A percentile compares a stretch with the other conserved stretches of the same genome.
These are phyloP conservation scores for Hirschioporus abietinus DNA, from an alignment of 768 basidiomycete species.

Conservation along the genomic window DNA sequence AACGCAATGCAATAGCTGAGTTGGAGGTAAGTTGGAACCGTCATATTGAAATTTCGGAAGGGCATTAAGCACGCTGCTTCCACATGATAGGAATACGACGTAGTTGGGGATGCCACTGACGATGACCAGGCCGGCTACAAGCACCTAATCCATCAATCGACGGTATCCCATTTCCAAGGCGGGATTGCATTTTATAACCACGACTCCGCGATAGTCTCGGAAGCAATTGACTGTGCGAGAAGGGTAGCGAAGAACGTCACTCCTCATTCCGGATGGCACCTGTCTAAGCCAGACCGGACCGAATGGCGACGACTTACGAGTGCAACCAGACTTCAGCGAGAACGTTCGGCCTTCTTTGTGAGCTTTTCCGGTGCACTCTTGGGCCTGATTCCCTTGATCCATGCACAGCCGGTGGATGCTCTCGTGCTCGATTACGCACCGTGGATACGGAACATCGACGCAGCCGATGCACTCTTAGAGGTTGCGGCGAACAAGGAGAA, in stretches of 20 bases:
- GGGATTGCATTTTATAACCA: background rate
- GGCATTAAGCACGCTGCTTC: background rate
- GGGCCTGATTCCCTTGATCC: background rate
- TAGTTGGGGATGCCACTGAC: background rate
- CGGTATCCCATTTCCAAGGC: background rate
- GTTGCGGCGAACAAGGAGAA: constrained; percentile 18
- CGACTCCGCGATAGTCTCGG: background rate
- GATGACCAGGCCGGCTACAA: background rate
- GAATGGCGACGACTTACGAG: background rate
- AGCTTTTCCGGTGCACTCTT: background rate
- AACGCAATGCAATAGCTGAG: background rate
- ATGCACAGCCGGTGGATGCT: background rate
- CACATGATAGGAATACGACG: background rate
- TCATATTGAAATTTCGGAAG: background rate
- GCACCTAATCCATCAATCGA: background rate
- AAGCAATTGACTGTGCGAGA: background rate
- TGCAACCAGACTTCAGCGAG: background rate
- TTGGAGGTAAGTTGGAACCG: background rate
- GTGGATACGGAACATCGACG: constrained; percentile 58
- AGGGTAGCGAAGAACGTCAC: background rate
- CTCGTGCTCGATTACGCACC: constrained; percentile 69
- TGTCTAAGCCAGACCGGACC: background rate
- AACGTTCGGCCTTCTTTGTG: background rate
- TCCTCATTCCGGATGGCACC: background rate
- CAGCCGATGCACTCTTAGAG: constrained; percentile 55